Evolutionary conservation across 192 early-diverging fungal genomes (phyloP).

Genomic region (Lunasporangiospora selenospora): DNA sequence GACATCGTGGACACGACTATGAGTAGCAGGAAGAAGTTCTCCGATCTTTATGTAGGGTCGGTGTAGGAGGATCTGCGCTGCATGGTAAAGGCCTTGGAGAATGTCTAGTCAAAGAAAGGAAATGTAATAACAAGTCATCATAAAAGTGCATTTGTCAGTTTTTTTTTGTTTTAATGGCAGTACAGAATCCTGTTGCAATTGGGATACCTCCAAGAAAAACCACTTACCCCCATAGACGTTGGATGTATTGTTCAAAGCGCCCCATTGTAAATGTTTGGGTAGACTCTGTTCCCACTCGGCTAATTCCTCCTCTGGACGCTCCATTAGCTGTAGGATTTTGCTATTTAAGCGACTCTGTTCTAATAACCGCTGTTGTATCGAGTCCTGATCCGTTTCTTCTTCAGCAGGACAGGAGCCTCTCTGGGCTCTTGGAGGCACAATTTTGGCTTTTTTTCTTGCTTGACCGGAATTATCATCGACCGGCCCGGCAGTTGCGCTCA

Average conservation of each 20-base stretch:
- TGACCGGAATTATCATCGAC: no score
- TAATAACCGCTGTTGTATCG: conserved; percentile 3
- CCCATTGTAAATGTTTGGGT: conserved; percentile 11
- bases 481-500: no score
- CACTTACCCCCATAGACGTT: conserved; percentile 9
- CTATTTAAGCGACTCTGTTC: conserved; percentile 2
- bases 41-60: conserved; percentile 5
- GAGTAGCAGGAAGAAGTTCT: not conserved
- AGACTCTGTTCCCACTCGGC: conserved; percentile 16
- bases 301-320: no score
- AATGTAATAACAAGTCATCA: no score
- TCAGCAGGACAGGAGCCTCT: no score
- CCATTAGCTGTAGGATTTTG: conserved; percentile 3
- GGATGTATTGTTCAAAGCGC: not conserved
- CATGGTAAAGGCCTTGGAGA: conserved; percentile 13
- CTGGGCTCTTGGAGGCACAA: no score
- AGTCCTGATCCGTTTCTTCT: not conserved
- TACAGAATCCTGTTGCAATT: no score
- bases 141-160: no score
- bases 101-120: conserved; percentile 5
- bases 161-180: no score
- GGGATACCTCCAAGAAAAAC: not conserved
- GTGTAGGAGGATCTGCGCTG: conserved; percentile 1
- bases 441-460: no score
- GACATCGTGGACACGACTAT: no score